These are phyloP conservation scores for Zygosaccharomyces kombuchaensis DNA, from an alignment of 805 yeast genomes.

Conservation along the genomic window DNA sequence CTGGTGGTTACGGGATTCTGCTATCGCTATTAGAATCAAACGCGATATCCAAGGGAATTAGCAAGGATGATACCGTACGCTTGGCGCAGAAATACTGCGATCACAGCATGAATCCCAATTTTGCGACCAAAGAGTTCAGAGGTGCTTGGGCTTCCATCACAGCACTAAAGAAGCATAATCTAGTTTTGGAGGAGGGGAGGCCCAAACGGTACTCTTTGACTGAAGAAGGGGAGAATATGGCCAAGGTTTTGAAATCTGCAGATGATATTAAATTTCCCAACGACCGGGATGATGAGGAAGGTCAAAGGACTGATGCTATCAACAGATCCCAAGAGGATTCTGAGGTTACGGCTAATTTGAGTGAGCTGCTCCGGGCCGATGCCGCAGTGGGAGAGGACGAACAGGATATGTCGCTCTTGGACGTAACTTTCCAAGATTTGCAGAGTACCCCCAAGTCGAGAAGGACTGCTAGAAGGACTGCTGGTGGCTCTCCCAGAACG, in stretches of 20 bases:
- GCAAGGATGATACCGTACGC: slow-evolving; percentile 54
- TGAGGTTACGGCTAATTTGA: slow-evolving; percentile 23
- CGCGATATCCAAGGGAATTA: slow-evolving; percentile 48
- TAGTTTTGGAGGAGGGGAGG: slow-evolving; percentile 51
- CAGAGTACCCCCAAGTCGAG: slow-evolving; percentile 4
- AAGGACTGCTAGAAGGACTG: background rate
- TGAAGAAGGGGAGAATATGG: slow-evolving; percentile 63
- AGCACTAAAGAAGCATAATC: slow-evolving; percentile 54
- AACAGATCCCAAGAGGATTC: background rate
- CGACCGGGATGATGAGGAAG: slow-evolving; percentile 12
- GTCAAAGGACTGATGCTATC: slow-evolving; percentile 8
- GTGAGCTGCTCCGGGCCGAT: slow-evolving; percentile 13
- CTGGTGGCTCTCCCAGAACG: background rate
- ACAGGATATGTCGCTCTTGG: slow-evolving; percentile 14
- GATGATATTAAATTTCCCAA: slow-evolving; percentile 37
- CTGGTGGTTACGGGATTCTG: slow-evolving; percentile 83
- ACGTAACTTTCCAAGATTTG: slow-evolving; percentile 18
- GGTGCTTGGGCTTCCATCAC: slow-evolving; percentile 75
- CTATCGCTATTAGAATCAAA: slow-evolving; percentile 53
- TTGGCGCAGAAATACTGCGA: slow-evolving; percentile 55
- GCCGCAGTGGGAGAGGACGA: background rate
- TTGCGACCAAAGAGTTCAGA: slow-evolving; percentile 57
- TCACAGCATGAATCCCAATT: slow-evolving; percentile 53
- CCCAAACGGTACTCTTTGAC: slow-evolving; percentile 62
- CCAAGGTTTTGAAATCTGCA: slow-evolving; percentile 48